Conservation (phyloP, 106 monocot genomes). For the Phalaenopsis equestris region DNA sequence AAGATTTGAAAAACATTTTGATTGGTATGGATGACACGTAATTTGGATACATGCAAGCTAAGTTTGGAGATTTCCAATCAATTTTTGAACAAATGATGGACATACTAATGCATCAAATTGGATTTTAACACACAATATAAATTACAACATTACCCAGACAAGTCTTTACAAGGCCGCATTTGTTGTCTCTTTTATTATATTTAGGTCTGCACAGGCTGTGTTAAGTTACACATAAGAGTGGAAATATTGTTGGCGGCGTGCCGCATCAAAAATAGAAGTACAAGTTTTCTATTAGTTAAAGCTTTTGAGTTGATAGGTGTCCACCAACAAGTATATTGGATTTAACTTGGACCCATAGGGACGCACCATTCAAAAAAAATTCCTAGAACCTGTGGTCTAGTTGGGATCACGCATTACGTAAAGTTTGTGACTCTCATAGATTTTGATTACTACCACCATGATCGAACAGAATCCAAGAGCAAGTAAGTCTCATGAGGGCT, state of each 20-base stretch:
- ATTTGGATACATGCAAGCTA: neutral
- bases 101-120: neutral
- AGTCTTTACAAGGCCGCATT: neutral
- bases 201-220: neutral
- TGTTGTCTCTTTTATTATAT: neutral
- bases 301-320: no score
- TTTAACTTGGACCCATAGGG: no score
- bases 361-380: no score
- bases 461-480: neutral
- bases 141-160: neutral
- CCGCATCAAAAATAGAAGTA: no score
- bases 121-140: neutral
- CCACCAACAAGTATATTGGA: no score
- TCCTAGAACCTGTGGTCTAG: no score
- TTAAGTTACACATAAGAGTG: neutral
- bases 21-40: neutral
- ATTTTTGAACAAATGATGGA: neutral
- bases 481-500: neutral
- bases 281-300: no score
- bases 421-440: neutral
- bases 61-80: neutral
- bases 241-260: neutral
- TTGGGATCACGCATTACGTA: neutral
- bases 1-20: neutral
- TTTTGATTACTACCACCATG: neutral